Conservation (phyloP, 345 rosid species). For the Lenwebbia sp. region DNA sequence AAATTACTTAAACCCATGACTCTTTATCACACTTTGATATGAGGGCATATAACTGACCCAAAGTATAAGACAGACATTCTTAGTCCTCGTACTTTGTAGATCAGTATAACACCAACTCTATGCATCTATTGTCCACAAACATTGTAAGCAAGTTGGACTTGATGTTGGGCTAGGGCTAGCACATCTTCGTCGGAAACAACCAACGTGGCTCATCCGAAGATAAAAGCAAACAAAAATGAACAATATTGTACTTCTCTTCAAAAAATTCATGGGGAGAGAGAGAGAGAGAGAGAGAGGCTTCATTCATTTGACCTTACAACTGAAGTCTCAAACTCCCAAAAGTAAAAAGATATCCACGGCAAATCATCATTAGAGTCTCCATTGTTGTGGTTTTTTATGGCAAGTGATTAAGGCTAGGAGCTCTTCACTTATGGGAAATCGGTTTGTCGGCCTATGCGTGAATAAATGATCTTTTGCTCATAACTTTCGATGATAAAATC, state of each 20-base stretch:
- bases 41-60: neutral
- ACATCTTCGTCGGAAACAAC: neutral
- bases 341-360: neutral
- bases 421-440: neutral
- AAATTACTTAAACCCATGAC: neutral
- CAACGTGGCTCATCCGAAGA: neutral
- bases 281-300: neutral
- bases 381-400: neutral
- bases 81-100: neutral
- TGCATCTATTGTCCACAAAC: neutral
- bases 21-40: neutral
- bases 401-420: neutral
- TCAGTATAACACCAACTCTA: neutral
- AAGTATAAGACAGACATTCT: neutral
- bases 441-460: neutral
- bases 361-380: neutral
- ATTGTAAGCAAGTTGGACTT: neutral
- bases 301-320: neutral
- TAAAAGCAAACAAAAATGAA: neutral
- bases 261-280: neutral
- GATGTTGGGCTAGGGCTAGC: neutral
- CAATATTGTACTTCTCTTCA: neutral
- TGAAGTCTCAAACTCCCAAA: neutral
- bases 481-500: neutral
- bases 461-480: neutral